phyloP scores from a whole-genome alignment of 345 rosid genomes.

The Populus tremula region DNA sequence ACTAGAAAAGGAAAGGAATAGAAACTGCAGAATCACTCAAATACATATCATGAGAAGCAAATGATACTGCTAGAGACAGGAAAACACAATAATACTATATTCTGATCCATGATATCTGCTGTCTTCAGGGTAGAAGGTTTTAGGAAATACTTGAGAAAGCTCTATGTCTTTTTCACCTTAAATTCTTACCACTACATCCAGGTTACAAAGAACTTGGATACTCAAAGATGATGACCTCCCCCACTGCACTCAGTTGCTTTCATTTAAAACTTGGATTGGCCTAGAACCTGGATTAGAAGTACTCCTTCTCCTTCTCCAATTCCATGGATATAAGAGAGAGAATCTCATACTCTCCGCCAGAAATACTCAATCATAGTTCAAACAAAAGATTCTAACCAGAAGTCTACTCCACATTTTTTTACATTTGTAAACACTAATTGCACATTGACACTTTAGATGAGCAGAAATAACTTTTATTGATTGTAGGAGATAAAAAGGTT shows the following conservation, averaged over 20 bases:
- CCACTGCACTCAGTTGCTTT: neutral
- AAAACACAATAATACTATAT: neutral
- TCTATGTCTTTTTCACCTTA: neutral
- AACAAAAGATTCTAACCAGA: neutral
- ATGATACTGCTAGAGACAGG: neutral
- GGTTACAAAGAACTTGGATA: neutral
- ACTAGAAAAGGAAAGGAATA: neutral
- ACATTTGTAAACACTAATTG: neutral
- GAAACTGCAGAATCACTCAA: neutral
- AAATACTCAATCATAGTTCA: neutral
- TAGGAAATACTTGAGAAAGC: neutral
- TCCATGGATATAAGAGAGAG: neutral
- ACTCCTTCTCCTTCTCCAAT: neutral
- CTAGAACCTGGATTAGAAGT: neutral
- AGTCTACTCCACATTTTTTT: neutral
- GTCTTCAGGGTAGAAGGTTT: too few species aligned
- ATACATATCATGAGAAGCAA: neutral
- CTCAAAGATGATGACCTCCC: neutral
- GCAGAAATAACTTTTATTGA: neutral
- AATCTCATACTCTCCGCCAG: neutral
- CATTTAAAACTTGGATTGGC: neutral
- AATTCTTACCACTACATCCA: neutral
- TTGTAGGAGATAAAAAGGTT: neutral
- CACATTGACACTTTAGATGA: neutral
- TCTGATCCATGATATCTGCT: neutral